These are phyloP conservation scores for Suillus bovinus DNA, from an alignment of 768 basidiomycete species.

Conservation along the genomic window DNA sequence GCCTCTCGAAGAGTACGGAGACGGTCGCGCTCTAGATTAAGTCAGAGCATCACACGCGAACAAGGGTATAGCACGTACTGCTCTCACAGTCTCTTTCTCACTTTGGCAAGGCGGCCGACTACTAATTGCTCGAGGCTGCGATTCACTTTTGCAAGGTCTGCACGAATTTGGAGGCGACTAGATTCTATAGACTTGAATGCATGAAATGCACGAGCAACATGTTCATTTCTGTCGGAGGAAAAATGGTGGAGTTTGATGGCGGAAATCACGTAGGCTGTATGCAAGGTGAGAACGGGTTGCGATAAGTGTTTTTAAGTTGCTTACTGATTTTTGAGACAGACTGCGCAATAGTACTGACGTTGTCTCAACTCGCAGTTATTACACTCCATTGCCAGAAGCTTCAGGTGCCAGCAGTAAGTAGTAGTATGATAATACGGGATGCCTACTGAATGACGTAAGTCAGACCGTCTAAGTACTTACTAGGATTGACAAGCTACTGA, in stretches of 20 bases:
- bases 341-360: constrained; percentile 72
- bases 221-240: constrained; percentile 58
- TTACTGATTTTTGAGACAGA: constrained; percentile 67
- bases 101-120: constrained; percentile 43
- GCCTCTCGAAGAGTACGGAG: constrained; percentile 54
- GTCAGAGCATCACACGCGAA: not conserved
- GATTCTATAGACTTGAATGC: constrained; percentile 47
- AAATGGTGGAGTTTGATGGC: constrained; percentile 57
- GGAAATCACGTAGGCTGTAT: constrained; percentile 55
- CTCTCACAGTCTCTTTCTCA: constrained; percentile 63
- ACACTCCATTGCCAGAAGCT: constrained; percentile 62
- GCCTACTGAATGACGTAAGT: too few relatives aligned
- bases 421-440: too few relatives aligned
- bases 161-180: constrained; percentile 45
- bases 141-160: constrained; percentile 49
- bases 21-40: constrained; percentile 55
- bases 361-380: constrained; percentile 71
- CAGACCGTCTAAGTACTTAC: too few relatives aligned
- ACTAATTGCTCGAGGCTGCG: constrained; percentile 52
- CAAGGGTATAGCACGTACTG: constrained; percentile 40
- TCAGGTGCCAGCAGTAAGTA: too few relatives aligned
- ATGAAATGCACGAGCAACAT: constrained; percentile 52
- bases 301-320: constrained; percentile 27
- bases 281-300: not conserved
- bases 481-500: too few relatives aligned